Percentiles rank a stretch among this genome's conserved stretches.
Evolutionary conservation across 805 yeast species (phyloP).

Genomic region (Saturnispora kantuleensis): DNA sequence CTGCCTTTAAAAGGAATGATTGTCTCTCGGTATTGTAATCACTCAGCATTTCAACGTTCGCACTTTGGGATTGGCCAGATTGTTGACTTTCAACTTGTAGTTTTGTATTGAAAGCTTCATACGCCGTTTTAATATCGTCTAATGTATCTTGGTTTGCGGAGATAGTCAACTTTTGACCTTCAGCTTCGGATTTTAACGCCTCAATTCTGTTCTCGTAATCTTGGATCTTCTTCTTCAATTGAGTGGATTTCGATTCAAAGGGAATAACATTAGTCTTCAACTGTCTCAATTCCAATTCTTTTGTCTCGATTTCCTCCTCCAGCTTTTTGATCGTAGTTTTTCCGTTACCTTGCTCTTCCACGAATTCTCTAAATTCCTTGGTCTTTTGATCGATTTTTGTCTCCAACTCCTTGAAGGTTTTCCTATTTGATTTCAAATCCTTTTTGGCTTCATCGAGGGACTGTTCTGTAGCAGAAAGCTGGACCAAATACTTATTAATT

Average conservation of each 20-base stretch:
- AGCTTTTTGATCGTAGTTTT: constrained; percentile 33
- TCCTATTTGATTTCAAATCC: constrained; percentile 27
- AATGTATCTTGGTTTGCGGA: constrained; percentile 38
- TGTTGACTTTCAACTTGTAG: constrained; percentile 9
- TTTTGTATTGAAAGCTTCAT: constrained; percentile 13
- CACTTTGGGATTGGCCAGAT: constrained; percentile 5
- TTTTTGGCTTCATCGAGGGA: constrained; percentile 27
- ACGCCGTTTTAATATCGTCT: constrained; percentile 21
- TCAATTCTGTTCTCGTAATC: constrained; percentile 38
- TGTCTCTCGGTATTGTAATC: constrained; percentile 54
- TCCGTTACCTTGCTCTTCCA: constrained; percentile 36
- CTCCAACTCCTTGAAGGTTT: constrained; percentile 24
- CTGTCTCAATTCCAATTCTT: constrained; percentile 21
- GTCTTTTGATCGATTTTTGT: constrained; percentile 14
- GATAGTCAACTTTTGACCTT: constrained; percentile 38
- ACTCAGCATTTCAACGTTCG: constrained; percentile 41
- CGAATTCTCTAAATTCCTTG: constrained; percentile 17
- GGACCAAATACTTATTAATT: constrained; percentile 48
- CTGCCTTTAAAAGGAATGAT: constrained; percentile 42
- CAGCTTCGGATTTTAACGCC: constrained; percentile 42
- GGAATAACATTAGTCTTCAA: constrained; percentile 41
- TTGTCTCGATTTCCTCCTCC: constrained; percentile 35
- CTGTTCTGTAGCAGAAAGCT: constrained; percentile 50
- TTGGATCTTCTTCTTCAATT: constrained; percentile 36
- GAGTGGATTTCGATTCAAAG: constrained; percentile 43